A percentile compares a stretch with the other conserved stretches of the same genome.
Conservation (phyloP, 2,329 filamentous ascomycete species). For the Epichloe typhina region DNA sequence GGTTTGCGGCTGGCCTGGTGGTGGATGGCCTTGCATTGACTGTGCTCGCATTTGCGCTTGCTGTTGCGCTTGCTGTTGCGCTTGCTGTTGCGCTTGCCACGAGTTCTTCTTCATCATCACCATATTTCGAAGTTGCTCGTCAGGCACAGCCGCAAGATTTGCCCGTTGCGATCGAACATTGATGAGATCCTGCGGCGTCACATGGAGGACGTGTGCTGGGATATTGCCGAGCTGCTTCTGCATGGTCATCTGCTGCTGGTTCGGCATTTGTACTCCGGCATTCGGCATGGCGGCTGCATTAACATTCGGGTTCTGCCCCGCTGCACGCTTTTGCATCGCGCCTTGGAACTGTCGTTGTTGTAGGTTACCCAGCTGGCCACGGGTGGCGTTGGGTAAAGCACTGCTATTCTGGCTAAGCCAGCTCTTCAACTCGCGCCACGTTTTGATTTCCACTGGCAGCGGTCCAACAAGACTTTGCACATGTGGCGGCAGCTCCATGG, state of each 20-base stretch:
- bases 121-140: slow-evolving; percentile 21
- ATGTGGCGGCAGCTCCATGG: slow-evolving; percentile 31
- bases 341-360: slow-evolving; percentile 29
- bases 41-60: slow-evolving; percentile 11
- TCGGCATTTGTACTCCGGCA: slow-evolving; percentile 14
- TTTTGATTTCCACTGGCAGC: slow-evolving; percentile 31
- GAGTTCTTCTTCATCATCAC: slow-evolving; percentile 21
- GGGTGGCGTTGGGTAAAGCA: slow-evolving; percentile 17
- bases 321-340: slow-evolving; percentile 17
- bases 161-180: slow-evolving; percentile 16
- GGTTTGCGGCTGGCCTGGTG: slow-evolving; percentile 10
- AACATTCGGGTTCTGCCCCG: slow-evolving; percentile 18
- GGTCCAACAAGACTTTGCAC: slow-evolving; percentile 18
- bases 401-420: slow-evolving; percentile 28
- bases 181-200: slow-evolving; percentile 20
- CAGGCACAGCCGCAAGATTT: slow-evolving; percentile 15
- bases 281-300: slow-evolving; percentile 11
- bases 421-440: slow-evolving; percentile 33
- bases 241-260: slow-evolving; percentile 13
- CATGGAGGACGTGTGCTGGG: slow-evolving; percentile 20
- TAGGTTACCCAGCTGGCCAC: slow-evolving; percentile 19
- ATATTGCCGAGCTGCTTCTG: slow-evolving; percentile 14
- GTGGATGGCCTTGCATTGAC: slow-evolving; percentile 11
- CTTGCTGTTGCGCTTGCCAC: slow-evolving; percentile 20
- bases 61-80: slow-evolving; percentile 15